These are phyloP conservation scores for Tolypocladium tropicale DNA, from an alignment of 2,329 filamentous ascomycete species.

Conservation along the genomic window DNA sequence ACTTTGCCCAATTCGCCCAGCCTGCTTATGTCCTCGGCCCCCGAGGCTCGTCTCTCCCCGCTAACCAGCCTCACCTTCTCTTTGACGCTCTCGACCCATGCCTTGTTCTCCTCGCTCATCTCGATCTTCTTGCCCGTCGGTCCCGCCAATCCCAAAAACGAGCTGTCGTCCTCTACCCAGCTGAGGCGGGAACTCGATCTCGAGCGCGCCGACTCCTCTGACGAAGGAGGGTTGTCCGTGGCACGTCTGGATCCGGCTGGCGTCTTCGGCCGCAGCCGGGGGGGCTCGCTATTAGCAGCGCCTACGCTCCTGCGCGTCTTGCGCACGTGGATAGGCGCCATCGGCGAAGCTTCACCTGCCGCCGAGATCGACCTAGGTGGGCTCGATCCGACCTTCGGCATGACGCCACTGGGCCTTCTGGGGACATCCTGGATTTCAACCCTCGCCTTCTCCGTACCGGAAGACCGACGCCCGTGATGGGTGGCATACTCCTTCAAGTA, in stretches of 20 bases:
- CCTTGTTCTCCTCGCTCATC: constrained; percentile 62
- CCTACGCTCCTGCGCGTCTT: constrained; percentile 41
- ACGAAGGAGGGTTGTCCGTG: constrained; percentile 30
- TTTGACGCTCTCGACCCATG: constrained; percentile 77
- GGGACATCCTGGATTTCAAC: constrained; percentile 48
- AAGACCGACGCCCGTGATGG: constrained; percentile 72
- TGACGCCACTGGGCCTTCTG: constrained; percentile 15
- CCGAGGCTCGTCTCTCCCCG: constrained; percentile 36
- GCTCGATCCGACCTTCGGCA: constrained; percentile 26
- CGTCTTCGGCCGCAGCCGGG: constrained; percentile 29
- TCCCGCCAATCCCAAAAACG: constrained; percentile 58
- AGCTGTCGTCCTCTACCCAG: constrained; percentile 50
- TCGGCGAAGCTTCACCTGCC: constrained; percentile 24
- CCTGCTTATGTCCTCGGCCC: constrained; percentile 20
- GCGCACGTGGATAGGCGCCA: constrained; percentile 41
- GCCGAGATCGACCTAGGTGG: constrained; percentile 31
- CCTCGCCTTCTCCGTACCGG: constrained; percentile 34
- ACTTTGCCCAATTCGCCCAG: constrained; percentile 65
- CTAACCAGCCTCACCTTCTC: constrained; percentile 66
- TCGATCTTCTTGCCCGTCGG: constrained; percentile 54
- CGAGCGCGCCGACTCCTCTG: constrained; percentile 34
- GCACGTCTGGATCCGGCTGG: constrained; percentile 24
- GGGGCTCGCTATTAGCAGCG: constrained; percentile 19
- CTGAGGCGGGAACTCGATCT: constrained; percentile 42
- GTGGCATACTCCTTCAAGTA: constrained; percentile 89